Evolutionary conservation across 345 rosid species (phyloP).

Genomic region (Pistacia vera): DNA sequence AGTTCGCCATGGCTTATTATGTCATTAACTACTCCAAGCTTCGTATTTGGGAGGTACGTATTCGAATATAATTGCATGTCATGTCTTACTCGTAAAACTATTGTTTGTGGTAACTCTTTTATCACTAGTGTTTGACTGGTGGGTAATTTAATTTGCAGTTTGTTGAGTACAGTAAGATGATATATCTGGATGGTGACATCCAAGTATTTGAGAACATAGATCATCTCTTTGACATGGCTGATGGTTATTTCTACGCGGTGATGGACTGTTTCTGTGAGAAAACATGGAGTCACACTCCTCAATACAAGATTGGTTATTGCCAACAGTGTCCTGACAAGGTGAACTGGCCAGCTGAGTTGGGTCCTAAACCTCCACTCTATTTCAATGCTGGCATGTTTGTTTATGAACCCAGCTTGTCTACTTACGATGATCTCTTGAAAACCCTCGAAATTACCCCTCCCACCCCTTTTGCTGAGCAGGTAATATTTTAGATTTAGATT

Average conservation of each 20-base stretch:
- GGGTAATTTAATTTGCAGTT: conserved; percentile 37
- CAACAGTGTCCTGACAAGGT: conserved; percentile 74
- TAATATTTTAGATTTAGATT: neutral
- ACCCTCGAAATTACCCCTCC: conserved; percentile 48
- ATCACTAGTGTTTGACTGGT: too few species aligned
- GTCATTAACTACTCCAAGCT: conserved; percentile 83
- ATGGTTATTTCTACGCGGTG: conserved; percentile 63
- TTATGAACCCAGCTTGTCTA: conserved; percentile 49
- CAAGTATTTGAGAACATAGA: conserved; percentile 77
- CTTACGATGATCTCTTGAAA: conserved; percentile 48
- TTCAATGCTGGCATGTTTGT: conserved; percentile 87
- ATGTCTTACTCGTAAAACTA: neutral
- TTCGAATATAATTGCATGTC: neutral
- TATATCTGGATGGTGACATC: conserved; percentile 76
- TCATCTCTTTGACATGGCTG: conserved; percentile 63
- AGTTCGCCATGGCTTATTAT: conserved; percentile 77
- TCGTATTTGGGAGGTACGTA: conserved; percentile 73
- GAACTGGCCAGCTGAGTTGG: conserved; percentile 53
- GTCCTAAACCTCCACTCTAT: conserved; percentile 63
- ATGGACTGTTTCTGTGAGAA: conserved; percentile 86
- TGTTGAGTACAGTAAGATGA: conserved; percentile 65
- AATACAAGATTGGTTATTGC: conserved; percentile 68
- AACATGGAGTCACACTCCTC: conserved; percentile 68
- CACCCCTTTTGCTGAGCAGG: conserved; percentile 82
- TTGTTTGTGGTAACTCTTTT: too few species aligned